Evolutionary conservation across 2,329 filamentous ascomycete genomes (phyloP), one percentile per base, ranked within the genome.

Genomic region (Talaromyces pinophilus): DNA sequence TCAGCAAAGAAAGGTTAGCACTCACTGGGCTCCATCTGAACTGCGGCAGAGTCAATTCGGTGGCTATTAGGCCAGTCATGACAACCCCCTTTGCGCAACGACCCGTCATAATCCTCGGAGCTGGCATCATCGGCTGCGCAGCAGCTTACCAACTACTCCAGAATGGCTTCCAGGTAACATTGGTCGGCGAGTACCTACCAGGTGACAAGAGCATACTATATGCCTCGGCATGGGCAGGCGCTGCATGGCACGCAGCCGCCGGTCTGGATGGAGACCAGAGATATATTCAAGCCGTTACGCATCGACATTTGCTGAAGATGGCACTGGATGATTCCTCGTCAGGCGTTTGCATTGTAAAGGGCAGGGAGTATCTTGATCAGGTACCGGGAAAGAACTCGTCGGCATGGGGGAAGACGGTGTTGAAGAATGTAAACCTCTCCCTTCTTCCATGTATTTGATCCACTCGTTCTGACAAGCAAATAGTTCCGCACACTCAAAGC

Each of bases 101-200:
- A 8, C 74, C 76, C 5, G 68, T 79, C 40, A 66, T 79, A 35
- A 76, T 79, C 30, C 69, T 79, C 1, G 77, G 77, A n/a, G 77
- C 76, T 19, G 77, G 77, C 1, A 79, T 79, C 50, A 79, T 79
- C 33, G 77, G 77, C n/a, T 79, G 77, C 69, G 73, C 77, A 3
- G 68, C 77, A 2, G 77, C 77, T 6, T 72, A 73, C 25, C 76
- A 78, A 65, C 70, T 79, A 10, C 69, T 79, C 4, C 69, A 72
- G n/a, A 71, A 71, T 33, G 77, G 77, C 2, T 79, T 79, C 46
- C 68, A 72, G 5, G 77, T 79, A 5, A 70, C 72, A 5, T 42
- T 79, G 35, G 76, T 79, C 5, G 77, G 76, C 0, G 76, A 79
- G 63, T 78, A 74, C 65, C 69, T 79, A 7, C 77, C 77, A 0